Base-by-base conservation (phyloP, 768 basidiomycete genomes). In the Chiua virens region DNA sequence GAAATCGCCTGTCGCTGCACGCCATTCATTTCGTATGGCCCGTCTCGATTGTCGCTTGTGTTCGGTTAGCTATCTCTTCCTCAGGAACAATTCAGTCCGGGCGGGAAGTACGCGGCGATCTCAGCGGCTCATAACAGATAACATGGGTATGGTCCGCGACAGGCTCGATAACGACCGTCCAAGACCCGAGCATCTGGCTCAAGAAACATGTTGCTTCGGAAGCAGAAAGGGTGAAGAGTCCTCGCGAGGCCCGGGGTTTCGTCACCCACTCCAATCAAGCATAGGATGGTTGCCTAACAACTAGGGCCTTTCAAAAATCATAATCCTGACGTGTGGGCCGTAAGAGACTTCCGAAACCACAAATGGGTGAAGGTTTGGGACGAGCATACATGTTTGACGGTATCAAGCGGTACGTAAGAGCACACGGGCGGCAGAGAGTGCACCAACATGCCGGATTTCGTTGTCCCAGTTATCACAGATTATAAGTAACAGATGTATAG, bases 381-480 rank as follows among this genome's bases (percentile, higher is more conserved):
- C 6, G 23, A 6, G 23, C 23, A 6, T 23, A 23, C 27, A 8
- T 8, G 6, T 27, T 8, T 27, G 27, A 27, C 9, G 27, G 27
- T 27, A 27, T 27, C 2, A 8, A 27, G 27, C 27, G 27, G 23
- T 34, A 38, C 42, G 40, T 60, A 55, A 49, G 27, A n/a, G 11
- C 47, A 42, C 8, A 49, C 37, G 8, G 49, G 54, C 13, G 58
- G 58, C 18, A 61, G 35, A 8, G 47, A 44, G 23, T 61, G 68
- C 21, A 69, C 74, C 32, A 71, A 54, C 18, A 8, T 25, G 25
- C 8, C 25, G 4, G 25, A 8, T 4, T 25, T 25, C 25, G 4
- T 25, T 25, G 25, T 25, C 83, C 82, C 83, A 85, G 82, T 83
- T n/a, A 18, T 21, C 27, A 11, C n/a, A 44, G 28, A 30, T 9